A percentile compares a stretch with the other conserved stretches of the same genome.
phyloP scores from a whole-genome alignment of 2,329 filamentous ascomycete species.

The Juglanconis juglandina region DNA sequence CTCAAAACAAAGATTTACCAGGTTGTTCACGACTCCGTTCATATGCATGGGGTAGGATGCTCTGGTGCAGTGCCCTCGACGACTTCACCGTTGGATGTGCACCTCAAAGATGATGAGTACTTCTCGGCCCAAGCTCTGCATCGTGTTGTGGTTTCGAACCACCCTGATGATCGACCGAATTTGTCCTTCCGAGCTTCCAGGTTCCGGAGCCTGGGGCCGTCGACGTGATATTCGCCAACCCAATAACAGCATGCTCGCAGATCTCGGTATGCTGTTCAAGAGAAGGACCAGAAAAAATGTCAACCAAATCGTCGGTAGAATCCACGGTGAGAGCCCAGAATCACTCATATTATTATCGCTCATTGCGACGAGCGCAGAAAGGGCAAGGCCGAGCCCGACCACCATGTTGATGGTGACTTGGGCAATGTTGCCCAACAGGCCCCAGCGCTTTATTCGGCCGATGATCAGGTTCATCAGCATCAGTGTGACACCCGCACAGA shows the following conservation, averaged over 20 bases:
- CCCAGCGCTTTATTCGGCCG: conserved; percentile 18
- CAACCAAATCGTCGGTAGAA: conserved; percentile 25
- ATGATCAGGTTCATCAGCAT: conserved; percentile 23
- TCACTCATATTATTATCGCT: conserved; percentile 1
- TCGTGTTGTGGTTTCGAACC: too few species aligned
- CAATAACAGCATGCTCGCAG: conserved; percentile 16
- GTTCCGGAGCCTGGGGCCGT: neutral
- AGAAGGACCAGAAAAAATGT: conserved; percentile 21
- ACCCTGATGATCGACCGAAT: neutral
- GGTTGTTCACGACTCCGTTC: too few species aligned
- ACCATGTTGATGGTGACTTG: conserved; percentile 22
- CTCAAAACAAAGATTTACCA: too few species aligned
- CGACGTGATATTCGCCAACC: neutral
- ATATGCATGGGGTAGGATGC: too few species aligned
- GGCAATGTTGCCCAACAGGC: conserved; percentile 15
- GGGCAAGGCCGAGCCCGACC: conserved; percentile 22
- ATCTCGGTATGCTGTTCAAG: conserved; percentile 22
- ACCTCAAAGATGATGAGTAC: too few species aligned
- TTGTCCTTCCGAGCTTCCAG: neutral
- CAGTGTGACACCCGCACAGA: conserved; percentile 22
- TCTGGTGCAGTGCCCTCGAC: too few species aligned
- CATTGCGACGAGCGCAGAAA: conserved; percentile 20
- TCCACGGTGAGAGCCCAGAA: conserved; percentile 22
- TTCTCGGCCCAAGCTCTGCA: too few species aligned
- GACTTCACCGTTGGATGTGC: too few species aligned